Conservation (phyloP, 768 basidiomycete species). For the Auriscalpium orientale region DNA sequence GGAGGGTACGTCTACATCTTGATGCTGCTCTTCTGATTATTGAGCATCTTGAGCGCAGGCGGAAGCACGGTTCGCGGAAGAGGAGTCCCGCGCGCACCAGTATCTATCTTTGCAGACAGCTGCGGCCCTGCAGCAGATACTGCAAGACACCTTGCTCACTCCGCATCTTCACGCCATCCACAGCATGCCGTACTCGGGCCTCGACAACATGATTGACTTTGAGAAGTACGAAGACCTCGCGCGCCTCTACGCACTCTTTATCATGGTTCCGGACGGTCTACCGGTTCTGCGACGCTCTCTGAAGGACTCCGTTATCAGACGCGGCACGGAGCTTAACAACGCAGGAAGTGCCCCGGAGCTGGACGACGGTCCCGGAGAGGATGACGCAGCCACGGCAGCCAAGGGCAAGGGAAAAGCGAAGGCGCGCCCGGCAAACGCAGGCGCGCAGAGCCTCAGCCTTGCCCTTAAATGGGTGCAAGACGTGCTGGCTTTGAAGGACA, state of each 20-base stretch:
- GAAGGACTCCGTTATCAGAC: conserved; percentile 59
- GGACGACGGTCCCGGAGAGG: conserved; percentile 27
- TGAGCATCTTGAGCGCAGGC: conserved; percentile 39
- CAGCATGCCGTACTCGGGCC: conserved; percentile 72
- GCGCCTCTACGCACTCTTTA: conserved; percentile 73
- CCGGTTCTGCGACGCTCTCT: conserved; percentile 56
- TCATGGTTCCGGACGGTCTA: conserved; percentile 59
- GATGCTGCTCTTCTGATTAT: not conserved
- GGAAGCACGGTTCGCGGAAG: conserved; percentile 73
- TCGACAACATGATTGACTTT: conserved; percentile 80
- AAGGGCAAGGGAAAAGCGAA: conserved; percentile 51
- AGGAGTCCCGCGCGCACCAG: conserved; percentile 77
- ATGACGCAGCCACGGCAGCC: conserved; percentile 25
- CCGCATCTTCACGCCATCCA: conserved; percentile 73
- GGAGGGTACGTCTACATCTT: conserved; percentile 44
- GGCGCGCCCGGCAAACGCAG: conserved; percentile 28
- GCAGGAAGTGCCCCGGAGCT: conserved; percentile 30
- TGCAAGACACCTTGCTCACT: conserved; percentile 71
- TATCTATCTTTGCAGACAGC: conserved; percentile 78
- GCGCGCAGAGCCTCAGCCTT: conserved; percentile 40
- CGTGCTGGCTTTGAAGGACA: conserved; percentile 86
- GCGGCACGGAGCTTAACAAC: conserved; percentile 79
- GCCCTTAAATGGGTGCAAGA: conserved; percentile 93
- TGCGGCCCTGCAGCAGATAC: conserved; percentile 58
- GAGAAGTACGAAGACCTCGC: conserved; percentile 70